Evolutionary conservation across 2,329 filamentous ascomycete species (phyloP).

Genomic region (Diaporthe velutina): DNA sequence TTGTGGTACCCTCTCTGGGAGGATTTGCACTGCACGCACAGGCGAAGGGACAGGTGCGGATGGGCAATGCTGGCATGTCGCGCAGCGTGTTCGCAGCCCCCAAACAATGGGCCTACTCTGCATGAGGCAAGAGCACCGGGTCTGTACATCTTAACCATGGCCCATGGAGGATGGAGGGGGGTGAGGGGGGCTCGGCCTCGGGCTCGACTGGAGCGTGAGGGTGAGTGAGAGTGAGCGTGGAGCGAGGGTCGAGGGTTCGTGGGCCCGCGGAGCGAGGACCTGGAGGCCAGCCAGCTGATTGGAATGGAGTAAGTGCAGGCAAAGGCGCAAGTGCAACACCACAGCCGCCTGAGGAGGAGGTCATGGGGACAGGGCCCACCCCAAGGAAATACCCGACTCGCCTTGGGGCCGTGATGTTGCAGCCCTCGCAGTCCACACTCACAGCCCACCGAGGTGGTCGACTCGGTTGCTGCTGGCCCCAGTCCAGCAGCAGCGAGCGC

Average conservation of each 20-base stretch:
- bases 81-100: constrained; percentile 21
- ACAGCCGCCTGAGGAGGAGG: constrained; percentile 37
- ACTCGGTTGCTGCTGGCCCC: constrained; percentile 20
- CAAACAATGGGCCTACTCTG: not conserved
- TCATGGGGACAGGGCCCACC: constrained; percentile 40
- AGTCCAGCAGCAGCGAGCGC: not conserved
- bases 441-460: not conserved
- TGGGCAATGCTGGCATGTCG: constrained; percentile 21
- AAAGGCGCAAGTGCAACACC: constrained; percentile 34
- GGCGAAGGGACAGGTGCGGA: constrained; percentile 9
- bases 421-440: constrained; percentile 34
- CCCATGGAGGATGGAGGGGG: not conserved
- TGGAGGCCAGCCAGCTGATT: constrained; percentile 22
- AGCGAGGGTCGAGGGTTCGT: constrained; percentile 14
- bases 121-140: constrained; percentile 22
- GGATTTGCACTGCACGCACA: constrained; percentile 20
- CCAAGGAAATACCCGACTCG: constrained; percentile 39
- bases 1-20: constrained; percentile 12
- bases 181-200: not conserved
- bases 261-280: constrained; percentile 14
- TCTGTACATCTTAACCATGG: not conserved
- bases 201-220: not conserved
- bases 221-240: constrained; percentile 1
- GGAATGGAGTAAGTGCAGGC: constrained; percentile 20
- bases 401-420: constrained; percentile 26